Conservation (phyloP, 768 basidiomycete species). For the Pulveroboletus sp. region DNA sequence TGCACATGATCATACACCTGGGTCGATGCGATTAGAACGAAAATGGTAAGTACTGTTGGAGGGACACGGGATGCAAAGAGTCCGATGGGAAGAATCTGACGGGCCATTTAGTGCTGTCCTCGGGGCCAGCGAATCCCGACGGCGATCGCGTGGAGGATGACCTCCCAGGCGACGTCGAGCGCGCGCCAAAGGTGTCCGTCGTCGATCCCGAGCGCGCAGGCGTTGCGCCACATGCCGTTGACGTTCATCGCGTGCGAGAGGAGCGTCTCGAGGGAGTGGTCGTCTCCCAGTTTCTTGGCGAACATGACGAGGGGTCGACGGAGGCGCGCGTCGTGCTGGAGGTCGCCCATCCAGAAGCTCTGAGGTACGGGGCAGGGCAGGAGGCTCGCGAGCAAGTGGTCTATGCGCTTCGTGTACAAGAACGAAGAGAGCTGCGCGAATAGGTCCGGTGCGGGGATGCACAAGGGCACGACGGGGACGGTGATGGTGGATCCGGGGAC, state of each 20-base stretch:
- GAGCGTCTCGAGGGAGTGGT: constrained; percentile 24
- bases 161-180: constrained; percentile 49
- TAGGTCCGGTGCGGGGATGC: constrained; percentile 65
- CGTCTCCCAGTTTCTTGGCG: constrained; percentile 14
- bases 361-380: constrained; percentile 44
- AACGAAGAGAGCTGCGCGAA: constrained; percentile 63
- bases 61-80: no score
- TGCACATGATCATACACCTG: no score
- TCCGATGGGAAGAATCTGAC: no score
- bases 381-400: constrained; percentile 55
- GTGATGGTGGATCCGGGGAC: constrained; percentile 18
- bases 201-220: constrained; percentile 45
- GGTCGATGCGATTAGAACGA: constrained; percentile 7
- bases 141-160: constrained; percentile 41
- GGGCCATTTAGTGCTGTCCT: no score
- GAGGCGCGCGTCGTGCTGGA: no score
- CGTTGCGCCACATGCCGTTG: constrained; percentile 51
- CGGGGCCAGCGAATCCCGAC: constrained; percentile 25
- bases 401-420: constrained; percentile 65
- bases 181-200: constrained; percentile 45
- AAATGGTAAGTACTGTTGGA: constrained; percentile 1
- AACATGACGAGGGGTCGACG: constrained; percentile 14
- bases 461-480: constrained; percentile 65
- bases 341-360: constrained; percentile 23
- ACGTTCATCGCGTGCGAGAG: constrained; percentile 34